Evolutionary conservation across 192 early-diverging fungal species (phyloP), one percentile per base, ranked within the genome.

Genomic region (Podila clonocystis): DNA sequence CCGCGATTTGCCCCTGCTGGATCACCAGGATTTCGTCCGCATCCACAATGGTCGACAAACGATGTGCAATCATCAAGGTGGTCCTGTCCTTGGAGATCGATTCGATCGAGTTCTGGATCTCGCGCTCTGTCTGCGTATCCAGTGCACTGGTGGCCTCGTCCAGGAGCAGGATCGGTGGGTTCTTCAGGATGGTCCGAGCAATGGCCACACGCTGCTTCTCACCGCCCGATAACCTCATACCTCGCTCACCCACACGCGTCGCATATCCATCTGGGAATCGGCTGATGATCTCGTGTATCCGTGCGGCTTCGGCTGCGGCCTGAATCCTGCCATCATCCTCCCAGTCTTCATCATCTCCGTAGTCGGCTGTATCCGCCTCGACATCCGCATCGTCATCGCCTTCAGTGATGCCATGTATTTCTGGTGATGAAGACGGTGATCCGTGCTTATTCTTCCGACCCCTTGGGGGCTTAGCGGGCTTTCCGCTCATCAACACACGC

Each of bases 171-270:
- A 92, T 87, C 0, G 87, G 86, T 22, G 90, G 86, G 36, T 83
- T 85, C 70, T 83, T 91, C 61, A 97, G 92, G 38, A 97, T 80
- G 0, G 96, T 95, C 41, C 96, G 89, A 0, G 95, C 95, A 89
- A 95, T 95, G 7, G 94, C 95, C 66, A 98, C 89, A 29, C 97
- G 90, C 61, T 94, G 92, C 67, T 94, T 94, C 76, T 98, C 97
- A 28, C 96, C 97, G 33, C 97, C 96, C 62, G 90, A 92, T 20
- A 99, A 85, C 36, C 95, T 87, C 82, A 94, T 72, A 30, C 91
- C 92, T 59, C 91, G 83, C 72, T 93, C 92, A 30, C 92, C 92
- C 1, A 93, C 91, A 20, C 83, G 85, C 0, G 93, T 93, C 49
- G 93, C 86, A 74, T 95, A 95, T 59, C 90, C 89, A 76, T 96